Evolutionary conservation across 345 rosid species (phyloP).

Genomic region (Angophora floribunda): DNA sequence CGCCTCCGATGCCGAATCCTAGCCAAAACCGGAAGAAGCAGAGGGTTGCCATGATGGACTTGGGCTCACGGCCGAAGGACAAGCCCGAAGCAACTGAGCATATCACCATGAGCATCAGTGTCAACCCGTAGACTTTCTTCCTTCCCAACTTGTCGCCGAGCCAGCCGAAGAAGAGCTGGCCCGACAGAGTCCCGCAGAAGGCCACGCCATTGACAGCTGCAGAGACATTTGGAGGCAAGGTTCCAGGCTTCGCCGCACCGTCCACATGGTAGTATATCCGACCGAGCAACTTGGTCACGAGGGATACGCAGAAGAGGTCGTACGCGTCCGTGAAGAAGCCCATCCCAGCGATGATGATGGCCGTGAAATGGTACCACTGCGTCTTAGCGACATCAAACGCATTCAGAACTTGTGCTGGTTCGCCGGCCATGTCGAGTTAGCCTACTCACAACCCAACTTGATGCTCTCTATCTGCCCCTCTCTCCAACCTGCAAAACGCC

Average conservation of each 20-base stretch:
- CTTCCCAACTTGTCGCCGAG: slow-evolving; percentile 31
- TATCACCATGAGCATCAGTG: slow-evolving; percentile 25
- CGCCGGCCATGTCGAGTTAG: slow-evolving; percentile 6
- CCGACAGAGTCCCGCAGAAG: slow-evolving; percentile 22
- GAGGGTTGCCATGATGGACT: slow-evolving; percentile 16
- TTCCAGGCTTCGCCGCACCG: slow-evolving; percentile 14
- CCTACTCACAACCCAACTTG: not conserved
- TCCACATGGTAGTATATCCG: not conserved
- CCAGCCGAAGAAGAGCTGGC: slow-evolving; percentile 8
- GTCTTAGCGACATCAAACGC: slow-evolving; percentile 24
- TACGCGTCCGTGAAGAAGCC: not conserved
- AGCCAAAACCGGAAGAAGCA: slow-evolving; percentile 37
- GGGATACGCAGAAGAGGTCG: not conserved
- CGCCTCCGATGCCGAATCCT: slow-evolving; percentile 30
- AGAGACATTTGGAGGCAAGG: slow-evolving; percentile 20
- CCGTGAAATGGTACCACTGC: slow-evolving; percentile 37
- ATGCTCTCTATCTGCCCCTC: not conserved
- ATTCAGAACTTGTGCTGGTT: slow-evolving; percentile 13
- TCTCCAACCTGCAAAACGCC: not conserved
- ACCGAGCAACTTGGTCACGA: not conserved
- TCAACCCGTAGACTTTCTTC: slow-evolving; percentile 26
- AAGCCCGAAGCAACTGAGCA: slow-evolving; percentile 19
- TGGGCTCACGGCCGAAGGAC: slow-evolving; percentile 11
- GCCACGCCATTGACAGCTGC: slow-evolving; percentile 31
- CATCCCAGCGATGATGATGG: slow-evolving; percentile 23